Evolutionary conservation across 805 yeast genomes (phyloP).

Genomic region (Candida easanensis): DNA sequence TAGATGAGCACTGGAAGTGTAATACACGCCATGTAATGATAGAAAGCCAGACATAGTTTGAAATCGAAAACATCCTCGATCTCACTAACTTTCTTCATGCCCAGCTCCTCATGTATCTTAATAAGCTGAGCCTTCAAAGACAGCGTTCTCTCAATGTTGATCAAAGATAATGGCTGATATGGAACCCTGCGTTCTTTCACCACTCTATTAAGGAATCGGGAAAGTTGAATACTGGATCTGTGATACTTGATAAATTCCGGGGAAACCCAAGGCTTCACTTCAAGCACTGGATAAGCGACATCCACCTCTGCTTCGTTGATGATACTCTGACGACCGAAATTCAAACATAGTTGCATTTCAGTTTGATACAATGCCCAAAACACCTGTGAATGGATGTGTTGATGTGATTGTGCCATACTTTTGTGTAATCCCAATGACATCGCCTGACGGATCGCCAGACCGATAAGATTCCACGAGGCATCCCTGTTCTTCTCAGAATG

Average conservation of each 20-base stretch:
- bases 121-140: slow-evolving; percentile 34
- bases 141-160: slow-evolving; percentile 40
- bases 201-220: slow-evolving; percentile 38
- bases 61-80: slow-evolving; percentile 37
- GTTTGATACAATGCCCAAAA: slow-evolving; percentile 43
- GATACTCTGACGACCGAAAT: slow-evolving; percentile 46
- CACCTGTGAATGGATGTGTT: slow-evolving; percentile 29
- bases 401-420: slow-evolving; percentile 26
- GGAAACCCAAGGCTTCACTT: slow-evolving; percentile 18
- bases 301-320: slow-evolving; percentile 44
- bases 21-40: slow-evolving; percentile 39
- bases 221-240: slow-evolving; percentile 33
- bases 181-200: slow-evolving; percentile 37
- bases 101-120: slow-evolving; percentile 34
- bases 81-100: slow-evolving; percentile 25
- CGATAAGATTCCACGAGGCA: slow-evolving; percentile 45
- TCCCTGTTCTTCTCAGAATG: slow-evolving; percentile 45
- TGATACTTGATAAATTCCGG: slow-evolving; percentile 31
- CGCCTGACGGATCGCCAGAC: slow-evolving; percentile 46
- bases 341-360: slow-evolving; percentile 40
- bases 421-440: slow-evolving; percentile 48
- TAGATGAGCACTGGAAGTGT: slow-evolving; percentile 43
- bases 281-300: slow-evolving; percentile 35
- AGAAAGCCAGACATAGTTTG: slow-evolving; percentile 39
- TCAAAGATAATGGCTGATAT: slow-evolving; percentile 38